Evolutionary conservation across 805 yeast genomes (phyloP).

Genomic region (Clavispora vitiphila): DNA sequence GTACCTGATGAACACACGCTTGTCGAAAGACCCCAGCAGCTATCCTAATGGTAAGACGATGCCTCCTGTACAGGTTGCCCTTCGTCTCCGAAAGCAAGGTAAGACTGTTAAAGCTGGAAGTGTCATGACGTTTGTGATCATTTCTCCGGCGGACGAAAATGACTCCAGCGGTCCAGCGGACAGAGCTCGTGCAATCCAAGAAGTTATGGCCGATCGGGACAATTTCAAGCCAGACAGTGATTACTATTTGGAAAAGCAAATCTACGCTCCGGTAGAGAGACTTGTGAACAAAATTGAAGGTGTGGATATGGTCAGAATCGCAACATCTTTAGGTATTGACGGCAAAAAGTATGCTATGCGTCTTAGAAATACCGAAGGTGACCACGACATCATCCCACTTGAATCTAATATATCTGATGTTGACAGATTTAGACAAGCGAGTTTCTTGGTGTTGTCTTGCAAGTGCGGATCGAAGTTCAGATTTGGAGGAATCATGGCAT

Average conservation of each 20-base stretch:
- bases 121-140: conserved; percentile 82
- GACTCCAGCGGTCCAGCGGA: conserved; percentile 51
- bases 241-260: conserved; percentile 82
- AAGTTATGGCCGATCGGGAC: conserved; percentile 50
- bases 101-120: conserved; percentile 84
- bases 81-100: conserved; percentile 74
- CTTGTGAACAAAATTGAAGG: conserved; percentile 83
- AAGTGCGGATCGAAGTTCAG: conserved; percentile 55
- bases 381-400: conserved; percentile 55
- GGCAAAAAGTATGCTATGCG: conserved; percentile 51
- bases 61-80: conserved; percentile 87
- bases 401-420: conserved; percentile 77
- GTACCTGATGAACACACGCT: conserved; percentile 75
- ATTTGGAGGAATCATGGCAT: conserved; percentile 71
- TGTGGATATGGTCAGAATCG: conserved; percentile 72
- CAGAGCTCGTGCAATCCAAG: conserved; percentile 79
- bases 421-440: conserved; percentile 72
- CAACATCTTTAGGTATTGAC: conserved; percentile 74
- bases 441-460: conserved; percentile 55
- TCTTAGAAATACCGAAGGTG: conserved; percentile 37
- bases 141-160: conserved; percentile 32
- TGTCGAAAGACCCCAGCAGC: conserved; percentile 82
- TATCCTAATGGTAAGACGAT: conserved; percentile 77
- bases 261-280: conserved; percentile 87
- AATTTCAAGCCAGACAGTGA: conserved; percentile 64